A percentile compares a stretch with the other conserved stretches of the same genome.
Evolutionary conservation across 2,329 filamentous ascomycete species (phyloP).

Genomic region (Hortaea sp.): DNA sequence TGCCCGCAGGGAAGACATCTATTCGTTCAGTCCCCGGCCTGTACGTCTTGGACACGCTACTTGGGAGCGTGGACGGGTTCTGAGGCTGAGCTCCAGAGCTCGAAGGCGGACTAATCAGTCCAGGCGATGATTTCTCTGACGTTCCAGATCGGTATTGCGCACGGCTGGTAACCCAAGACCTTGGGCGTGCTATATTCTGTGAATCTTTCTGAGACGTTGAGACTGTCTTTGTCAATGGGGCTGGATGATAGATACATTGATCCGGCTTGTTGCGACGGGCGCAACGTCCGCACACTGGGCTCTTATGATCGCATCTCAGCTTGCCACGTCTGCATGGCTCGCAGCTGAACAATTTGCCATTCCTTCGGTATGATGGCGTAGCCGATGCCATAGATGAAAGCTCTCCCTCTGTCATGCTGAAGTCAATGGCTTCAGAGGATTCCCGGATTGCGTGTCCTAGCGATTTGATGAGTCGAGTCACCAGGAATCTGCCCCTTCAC

Average conservation of each 20-base stretch:
- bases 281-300: slow-evolving; percentile 24
- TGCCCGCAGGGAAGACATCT: background rate
- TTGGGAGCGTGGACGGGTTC: slow-evolving; percentile 5
- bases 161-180: too few species aligned
- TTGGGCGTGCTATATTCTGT: too few species aligned
- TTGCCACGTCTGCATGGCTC: slow-evolving; percentile 26
- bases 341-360: slow-evolving; percentile 26
- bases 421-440: background rate
- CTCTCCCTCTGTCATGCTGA: too few species aligned
- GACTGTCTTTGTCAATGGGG: slow-evolving; percentile 4
- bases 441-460: background rate
- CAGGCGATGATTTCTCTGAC: background rate
- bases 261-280: slow-evolving; percentile 20
- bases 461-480: background rate
- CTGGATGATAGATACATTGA: slow-evolving; percentile 27
- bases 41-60: slow-evolving; percentile 1
- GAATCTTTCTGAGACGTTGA: too few species aligned
- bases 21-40: background rate
- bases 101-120: slow-evolving; percentile 8
- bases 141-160: background rate
- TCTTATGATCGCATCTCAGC: slow-evolving; percentile 24
- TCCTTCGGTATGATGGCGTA: slow-evolving; percentile 13
- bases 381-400: background rate
- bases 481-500: too few species aligned
- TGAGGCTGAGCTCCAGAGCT: slow-evolving; percentile 8